Evolutionary conservation across 2,329 filamentous ascomycete genomes (phyloP), one percentile per base, ranked within the genome.

Genomic region (Colletotrichum tabaci): DNA sequence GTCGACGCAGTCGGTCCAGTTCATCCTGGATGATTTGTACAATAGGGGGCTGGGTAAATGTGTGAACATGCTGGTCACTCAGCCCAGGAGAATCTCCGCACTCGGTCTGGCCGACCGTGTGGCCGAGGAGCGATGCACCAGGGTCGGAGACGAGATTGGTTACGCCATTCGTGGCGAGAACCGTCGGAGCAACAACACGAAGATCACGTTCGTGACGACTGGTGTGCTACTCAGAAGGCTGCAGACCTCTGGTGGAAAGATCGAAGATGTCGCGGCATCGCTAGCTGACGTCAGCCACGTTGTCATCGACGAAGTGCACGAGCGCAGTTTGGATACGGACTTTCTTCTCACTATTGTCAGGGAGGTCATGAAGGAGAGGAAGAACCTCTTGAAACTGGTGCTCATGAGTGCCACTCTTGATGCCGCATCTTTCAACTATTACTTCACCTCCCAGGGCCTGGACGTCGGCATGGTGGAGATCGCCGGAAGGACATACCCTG

Each of bases 321-420:
- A 99, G 81, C 91, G 96, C 66, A 97, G 94, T 82, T 85, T 99
- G 12, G 96, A 98, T 78, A 98, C 95, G 0, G 96, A 99, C 80
- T 98, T 99, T 78, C 85, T 98, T 12, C 87, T 99, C 63, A 95
- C 95, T 53, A 88, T 99, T 61, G 85, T 99, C 44, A 90, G 94
- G 66, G 93, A 98, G 79, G 94, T 98, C 8, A 82, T 98, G 74
- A 89, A 88, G 69, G 86, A 87, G 75, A 89, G 93, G 60, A 92
- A 91, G 76, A 93, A 97, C 74, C 87, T 98, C 47, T 84, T 98
- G 47, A 98, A 96, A 80, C 88, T 98, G 50, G 91, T 99, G 15
- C 86, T 99, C 46, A 99, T 99, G 96, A 98, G 94, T 81, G 96
- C 96, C 2, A 99, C 96, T 0, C 89, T 98, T 3, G 95, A 99